Base-by-base conservation (phyloP, 331 rosid species). In the Malus hybrid region DNA sequence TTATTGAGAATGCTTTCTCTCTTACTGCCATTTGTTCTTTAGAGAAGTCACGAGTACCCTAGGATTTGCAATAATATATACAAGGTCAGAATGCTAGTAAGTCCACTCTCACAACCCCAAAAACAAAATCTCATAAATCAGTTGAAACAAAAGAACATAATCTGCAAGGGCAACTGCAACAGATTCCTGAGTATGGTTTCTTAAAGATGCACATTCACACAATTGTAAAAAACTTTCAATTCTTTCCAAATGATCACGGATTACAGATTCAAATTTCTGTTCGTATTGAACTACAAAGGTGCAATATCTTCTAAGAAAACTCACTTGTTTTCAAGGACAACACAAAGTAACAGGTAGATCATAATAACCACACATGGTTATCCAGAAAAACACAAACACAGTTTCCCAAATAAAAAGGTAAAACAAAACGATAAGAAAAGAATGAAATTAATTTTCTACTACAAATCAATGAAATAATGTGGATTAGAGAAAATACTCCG, bases 21-120 rank as follows among this genome's bases (percentile, higher is more conserved):
- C 97, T 91, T 20, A 94, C 72, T 33, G 96, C 74, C 97, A 94
- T 94, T 86, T 90, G 99, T 84, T 92, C 97, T 82, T 90, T 94
- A 0, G 99, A 89, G 75, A 90, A 94, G 81, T 94, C 99, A 71
- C 97, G 97, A 63, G 99, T 94, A 7, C 99, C 99, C 99, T 94
- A 75, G 56, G 28, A 81, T 20, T 34, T 56, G 65, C n/a, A 67
- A 79, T 15, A 81, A 24, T 62, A 69, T 31, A 67, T 33, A 42
- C 77, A 79, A 76, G 83, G 83, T 89, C 76, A 87, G 85, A 76
- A 34, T 54, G 76, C 79, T 39, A 71, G 68, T 19, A 75, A 75
- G 50, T 9, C 69, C 65, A 71, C 44, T 61, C 61, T 67, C 34
- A 67, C 22, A 77, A 39, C 67, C 67, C 75, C 67, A 73, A n/a